A percentile compares a stretch with the other conserved stretches of the same genome.
These are phyloP conservation scores for Chloridella minuta DNA, from an alignment of 352 stramenopile genomes.

Conservation along the genomic window DNA sequence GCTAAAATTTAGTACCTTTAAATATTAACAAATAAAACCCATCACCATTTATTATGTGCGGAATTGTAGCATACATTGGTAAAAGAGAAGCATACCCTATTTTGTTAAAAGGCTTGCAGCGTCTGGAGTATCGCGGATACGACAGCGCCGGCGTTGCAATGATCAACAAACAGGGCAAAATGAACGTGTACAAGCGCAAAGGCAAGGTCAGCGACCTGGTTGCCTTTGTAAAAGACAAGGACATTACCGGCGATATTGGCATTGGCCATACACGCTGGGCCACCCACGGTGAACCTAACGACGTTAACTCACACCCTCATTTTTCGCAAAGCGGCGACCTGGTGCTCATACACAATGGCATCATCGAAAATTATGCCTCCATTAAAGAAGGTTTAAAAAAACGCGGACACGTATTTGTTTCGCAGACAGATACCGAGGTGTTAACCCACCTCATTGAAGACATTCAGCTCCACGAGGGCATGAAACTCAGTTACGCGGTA, in stretches of 20 bases:
- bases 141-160: constrained; percentile 83
- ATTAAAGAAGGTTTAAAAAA: constrained; percentile 29
- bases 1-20: neutral
- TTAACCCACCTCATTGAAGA: constrained; percentile 76
- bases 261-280: constrained; percentile 98
- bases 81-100: constrained; percentile 20
- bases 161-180: constrained; percentile 27
- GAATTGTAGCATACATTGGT: neutral
- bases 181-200: constrained; percentile 20
- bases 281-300: constrained; percentile 83
- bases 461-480: constrained; percentile 42
- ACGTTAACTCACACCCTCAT: constrained; percentile 91
- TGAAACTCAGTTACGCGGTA: constrained; percentile 25
- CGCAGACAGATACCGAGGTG: constrained; percentile 90
- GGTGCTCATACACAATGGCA: constrained; percentile 92
- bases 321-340: constrained; percentile 56
- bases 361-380: constrained; percentile 77
- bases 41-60: neutral
- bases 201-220: constrained; percentile 23
- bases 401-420: constrained; percentile 57
- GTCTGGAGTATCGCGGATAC: constrained; percentile 72
- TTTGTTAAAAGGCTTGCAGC: constrained; percentile 42
- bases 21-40: neutral
- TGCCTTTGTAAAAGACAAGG: neutral
- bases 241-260: constrained; percentile 28